phyloP scores from a whole-genome alignment of 1,284 basidiomycete species.

The Agaricales sp. region DNA sequence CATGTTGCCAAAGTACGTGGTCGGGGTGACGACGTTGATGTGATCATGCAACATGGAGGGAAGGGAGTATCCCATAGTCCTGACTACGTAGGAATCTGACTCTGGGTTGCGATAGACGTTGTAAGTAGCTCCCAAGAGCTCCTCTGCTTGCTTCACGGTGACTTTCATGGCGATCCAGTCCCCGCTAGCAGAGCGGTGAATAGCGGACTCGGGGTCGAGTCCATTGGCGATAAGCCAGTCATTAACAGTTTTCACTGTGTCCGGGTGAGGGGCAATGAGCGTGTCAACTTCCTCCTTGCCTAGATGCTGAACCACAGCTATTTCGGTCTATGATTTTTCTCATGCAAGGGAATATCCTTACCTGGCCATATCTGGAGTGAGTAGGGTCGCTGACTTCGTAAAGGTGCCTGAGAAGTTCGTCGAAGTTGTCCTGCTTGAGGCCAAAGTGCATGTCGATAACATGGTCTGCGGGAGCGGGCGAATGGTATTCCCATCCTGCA shows the following conservation, averaged over 20 bases:
- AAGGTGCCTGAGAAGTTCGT: constrained; percentile 26
- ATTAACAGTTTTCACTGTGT: constrained; percentile 36
- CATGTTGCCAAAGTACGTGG: constrained; percentile 50
- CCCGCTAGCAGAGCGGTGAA: constrained; percentile 32
- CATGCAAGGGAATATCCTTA: too few relatives aligned
- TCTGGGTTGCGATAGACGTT: constrained; percentile 38
- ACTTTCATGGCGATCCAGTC: constrained; percentile 49
- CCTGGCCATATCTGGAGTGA: constrained; percentile 20
- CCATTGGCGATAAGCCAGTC: constrained; percentile 47
- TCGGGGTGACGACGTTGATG: constrained; percentile 44
- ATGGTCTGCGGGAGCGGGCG: constrained; percentile 24
- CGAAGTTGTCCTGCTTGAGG: constrained; percentile 28
- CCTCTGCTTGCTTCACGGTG: constrained; percentile 46
- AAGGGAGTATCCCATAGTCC: constrained; percentile 44
- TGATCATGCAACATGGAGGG: constrained; percentile 39
- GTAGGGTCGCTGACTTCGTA: constrained; percentile 37
- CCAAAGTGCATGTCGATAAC: constrained; percentile 29
- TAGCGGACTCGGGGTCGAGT: constrained; percentile 23
- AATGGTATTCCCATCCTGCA: constrained; percentile 25
- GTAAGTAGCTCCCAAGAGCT: constrained; percentile 45
- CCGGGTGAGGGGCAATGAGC: constrained; percentile 39
- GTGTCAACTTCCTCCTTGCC: constrained; percentile 35
- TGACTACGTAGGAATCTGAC: constrained; percentile 36
- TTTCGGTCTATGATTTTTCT: too few relatives aligned
- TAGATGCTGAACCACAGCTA: constrained; percentile 32